phyloP scores from a whole-genome alignment of 768 basidiomycete species.

The Pilatotrama ljubarskyi region DNA sequence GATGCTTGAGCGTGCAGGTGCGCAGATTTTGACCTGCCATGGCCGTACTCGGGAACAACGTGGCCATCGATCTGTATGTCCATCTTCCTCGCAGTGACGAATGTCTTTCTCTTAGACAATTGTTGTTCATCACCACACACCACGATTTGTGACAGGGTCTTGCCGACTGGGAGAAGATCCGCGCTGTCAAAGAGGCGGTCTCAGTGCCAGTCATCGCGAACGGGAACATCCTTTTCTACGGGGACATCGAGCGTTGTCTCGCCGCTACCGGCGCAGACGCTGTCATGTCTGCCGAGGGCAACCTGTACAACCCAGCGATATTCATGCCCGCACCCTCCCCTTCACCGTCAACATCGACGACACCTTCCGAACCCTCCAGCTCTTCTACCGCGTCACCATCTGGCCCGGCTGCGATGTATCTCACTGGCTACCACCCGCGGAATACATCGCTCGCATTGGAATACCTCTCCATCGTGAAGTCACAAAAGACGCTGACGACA shows the following conservation, averaged over 20 bases:
- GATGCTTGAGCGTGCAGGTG: conserved; percentile 94
- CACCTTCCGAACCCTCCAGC: conserved; percentile 6
- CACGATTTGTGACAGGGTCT: conserved; percentile 56
- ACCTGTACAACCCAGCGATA: conserved; percentile 88
- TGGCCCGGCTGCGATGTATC: conserved; percentile 30
- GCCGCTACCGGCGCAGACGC: conserved; percentile 85
- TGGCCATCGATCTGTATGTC: conserved; percentile 73
- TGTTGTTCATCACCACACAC: too few species aligned
- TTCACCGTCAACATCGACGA: too few species aligned
- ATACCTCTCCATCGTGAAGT: conserved; percentile 79
- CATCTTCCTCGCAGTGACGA: conserved; percentile 3
- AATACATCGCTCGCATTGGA: conserved; percentile 75
- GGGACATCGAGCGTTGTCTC: conserved; percentile 81
- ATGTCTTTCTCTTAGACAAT: not conserved
- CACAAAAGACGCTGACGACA: conserved; percentile 68
- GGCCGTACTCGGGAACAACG: conserved; percentile 91
- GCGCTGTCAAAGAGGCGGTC: conserved; percentile 87
- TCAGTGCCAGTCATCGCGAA: conserved; percentile 95
- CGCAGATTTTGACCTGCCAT: conserved; percentile 93
- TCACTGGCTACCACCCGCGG: conserved; percentile 50
- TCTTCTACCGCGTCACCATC: conserved; percentile 7
- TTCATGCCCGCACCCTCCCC: conserved; percentile 43
- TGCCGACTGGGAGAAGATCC: conserved; percentile 89
- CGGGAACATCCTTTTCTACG: conserved; percentile 87
- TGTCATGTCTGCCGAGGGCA: conserved; percentile 94